Percentiles rank a stretch among this genome's conserved stretches.
phyloP scores from a whole-genome alignment of 345 rosid genomes.

The Corymbia maculata region DNA sequence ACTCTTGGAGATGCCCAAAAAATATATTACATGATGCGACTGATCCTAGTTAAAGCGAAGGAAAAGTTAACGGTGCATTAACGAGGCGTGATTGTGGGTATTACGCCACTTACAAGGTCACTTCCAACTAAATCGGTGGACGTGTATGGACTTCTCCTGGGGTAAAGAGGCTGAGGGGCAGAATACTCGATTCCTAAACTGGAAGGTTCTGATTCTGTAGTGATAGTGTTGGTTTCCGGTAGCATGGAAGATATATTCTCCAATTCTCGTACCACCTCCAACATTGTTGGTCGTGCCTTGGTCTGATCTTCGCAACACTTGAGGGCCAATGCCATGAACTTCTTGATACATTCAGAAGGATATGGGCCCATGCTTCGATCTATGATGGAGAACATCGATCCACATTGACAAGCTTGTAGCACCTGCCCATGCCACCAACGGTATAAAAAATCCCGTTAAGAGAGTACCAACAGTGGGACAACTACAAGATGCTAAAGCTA shows the following conservation, averaged over 20 bases:
- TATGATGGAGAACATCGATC: conserved; percentile 55
- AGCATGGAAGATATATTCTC: conserved; percentile 55
- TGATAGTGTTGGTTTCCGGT: conserved; percentile 38
- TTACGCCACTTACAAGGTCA: conserved; percentile 74
- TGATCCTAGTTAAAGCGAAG: neutral
- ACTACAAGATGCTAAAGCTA: neutral
- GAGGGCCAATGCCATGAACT: conserved; percentile 58
- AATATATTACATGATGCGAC: neutral
- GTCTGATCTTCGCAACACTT: conserved; percentile 69
- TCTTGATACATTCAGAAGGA: conserved; percentile 70
- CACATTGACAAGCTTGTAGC: conserved; percentile 51
- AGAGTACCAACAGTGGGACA: neutral
- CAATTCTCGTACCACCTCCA: conserved; percentile 79
- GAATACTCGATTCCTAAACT: conserved; percentile 8
- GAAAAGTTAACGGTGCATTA: neutral
- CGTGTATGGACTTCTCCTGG: conserved; percentile 40
- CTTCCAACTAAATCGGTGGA: conserved; percentile 57
- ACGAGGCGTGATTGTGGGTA: conserved; percentile 53
- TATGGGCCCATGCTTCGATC: conserved; percentile 76
- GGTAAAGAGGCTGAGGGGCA: conserved; percentile 23
- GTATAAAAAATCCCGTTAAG: neutral
- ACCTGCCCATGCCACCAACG: conserved; percentile 21
- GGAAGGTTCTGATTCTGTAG: conserved; percentile 2
- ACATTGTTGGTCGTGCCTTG: conserved; percentile 74
- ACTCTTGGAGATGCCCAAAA: neutral